Evolutionary conservation across 108 stramenopile genomes (phyloP), one percentile per base, ranked within the genome.

Genomic region (Licmophora abbreviata): DNA sequence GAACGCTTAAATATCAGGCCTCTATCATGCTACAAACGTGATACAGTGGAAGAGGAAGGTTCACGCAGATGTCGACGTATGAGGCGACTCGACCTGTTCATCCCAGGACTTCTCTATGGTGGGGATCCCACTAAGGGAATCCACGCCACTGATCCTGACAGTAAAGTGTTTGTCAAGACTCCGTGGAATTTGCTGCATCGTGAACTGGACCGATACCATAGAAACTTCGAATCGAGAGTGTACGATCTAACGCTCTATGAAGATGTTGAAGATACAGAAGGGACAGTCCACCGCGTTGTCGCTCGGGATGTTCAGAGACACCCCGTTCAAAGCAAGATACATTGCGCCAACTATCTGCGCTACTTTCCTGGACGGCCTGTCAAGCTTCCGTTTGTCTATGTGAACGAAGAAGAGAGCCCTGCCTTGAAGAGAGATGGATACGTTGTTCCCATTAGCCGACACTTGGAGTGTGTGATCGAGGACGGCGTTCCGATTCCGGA

Each of bases 351-450:
- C 47, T 92, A 66, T 48, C 37, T 75, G 1, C 66, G 90, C 11
- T 92, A 92, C 43, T 71, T 78, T 32, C 66, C 90, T 25, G 71
- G 63, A 9, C 68, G 81, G 59, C 81, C 83, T 8, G 69, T 92
- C 35, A 63, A 66, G 24, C 61, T 92, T 47, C 90, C 90, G 9
- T 46, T 92, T 25, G 38, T 38, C 0, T 59, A 68, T 27, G 54
- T 81, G 37, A 92, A 91, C 51, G 59, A 76, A 37, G 89, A 91
- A 63, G 82, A 84, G 54, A 69, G 66, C 44, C 81, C 76, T 21
- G 85, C 85, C 4, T 63, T 92, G 74, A 92, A 87, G 57, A 63
- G 79, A 8, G 83, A 82, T 21, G 85, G 85, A 17, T 92, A 79
- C 38, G 68, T 92, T 21, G 71, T 76, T 34, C 73, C 82, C 33